A percentile compares a stretch with the other conserved stretches of the same genome.
These are phyloP conservation scores for Coffea canephora DNA, from an alignment of 257 asterid species.

Conservation along the genomic window DNA sequence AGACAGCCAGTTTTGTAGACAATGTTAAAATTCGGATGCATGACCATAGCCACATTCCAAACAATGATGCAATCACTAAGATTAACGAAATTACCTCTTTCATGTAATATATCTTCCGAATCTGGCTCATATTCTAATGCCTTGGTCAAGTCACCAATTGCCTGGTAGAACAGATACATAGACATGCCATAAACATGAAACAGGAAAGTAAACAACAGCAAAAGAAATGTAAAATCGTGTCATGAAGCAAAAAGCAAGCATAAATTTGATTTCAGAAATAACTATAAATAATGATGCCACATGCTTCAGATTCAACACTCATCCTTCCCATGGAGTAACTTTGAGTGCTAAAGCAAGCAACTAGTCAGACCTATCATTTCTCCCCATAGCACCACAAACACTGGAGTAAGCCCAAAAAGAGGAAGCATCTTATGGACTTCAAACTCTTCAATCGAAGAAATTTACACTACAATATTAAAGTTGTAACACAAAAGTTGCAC, in stretches of 20 bases:
- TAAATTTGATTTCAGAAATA: background rate
- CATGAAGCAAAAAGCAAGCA: background rate
- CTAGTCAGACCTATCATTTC: background rate
- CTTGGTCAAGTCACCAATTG: constrained; percentile 89
- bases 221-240: background rate
- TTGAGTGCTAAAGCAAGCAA: background rate
- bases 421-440: background rate
- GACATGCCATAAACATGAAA: constrained; percentile 7
- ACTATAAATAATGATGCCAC: background rate
- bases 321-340: background rate
- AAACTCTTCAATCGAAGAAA: background rate
- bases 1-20: constrained; percentile 1
- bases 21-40: background rate
- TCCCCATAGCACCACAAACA: background rate
- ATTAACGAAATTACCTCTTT: constrained; percentile 61
- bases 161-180: constrained; percentile 50
- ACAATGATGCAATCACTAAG: constrained; percentile 11
- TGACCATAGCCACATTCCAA: background rate
- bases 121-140: constrained; percentile 88
- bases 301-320: background rate
- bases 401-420: background rate
- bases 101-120: constrained; percentile 80
- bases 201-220: constrained; percentile 5
- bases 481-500: background rate
- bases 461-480: background rate